Evolutionary conservation across 306 rosid genomes (phyloP).

Genomic region (Quillaja saponaria): DNA sequence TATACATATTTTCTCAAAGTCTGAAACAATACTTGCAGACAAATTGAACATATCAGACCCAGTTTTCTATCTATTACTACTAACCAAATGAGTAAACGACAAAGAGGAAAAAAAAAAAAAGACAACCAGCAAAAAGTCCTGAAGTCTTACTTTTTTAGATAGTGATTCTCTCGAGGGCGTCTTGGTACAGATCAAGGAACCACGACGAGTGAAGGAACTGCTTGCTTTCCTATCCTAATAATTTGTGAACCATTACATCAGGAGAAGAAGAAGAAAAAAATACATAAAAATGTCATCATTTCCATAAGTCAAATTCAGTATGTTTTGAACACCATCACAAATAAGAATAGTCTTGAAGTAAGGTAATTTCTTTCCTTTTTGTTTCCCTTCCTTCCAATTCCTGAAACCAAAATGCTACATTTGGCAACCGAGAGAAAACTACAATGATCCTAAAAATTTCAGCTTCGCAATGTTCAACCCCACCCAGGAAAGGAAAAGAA

Average conservation of each 20-base stretch:
- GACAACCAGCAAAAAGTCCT: too few species aligned
- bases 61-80: too few species aligned
- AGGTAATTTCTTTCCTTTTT: background rate
- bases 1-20: too few species aligned
- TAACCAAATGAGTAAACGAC: too few species aligned
- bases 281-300: background rate
- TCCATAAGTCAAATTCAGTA: constrained; percentile 1
- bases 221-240: constrained; percentile 80
- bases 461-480: too few species aligned
- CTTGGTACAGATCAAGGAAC: constrained; percentile 86
- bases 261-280: background rate
- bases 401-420: constrained; percentile 13
- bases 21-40: too few species aligned
- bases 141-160: constrained; percentile 58
- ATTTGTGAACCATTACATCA: constrained; percentile 18
- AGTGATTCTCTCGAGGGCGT: constrained; percentile 82
- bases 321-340: background rate
- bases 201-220: constrained; percentile 85
- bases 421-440: background rate
- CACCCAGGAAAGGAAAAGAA: too few species aligned
- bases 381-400: constrained; percentile 20
- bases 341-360: background rate
- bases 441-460: too few species aligned
- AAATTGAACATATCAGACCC: too few species aligned
- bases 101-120: too few species aligned